Percentiles rank a stretch among this genome's conserved stretches.
phyloP scores from a whole-genome alignment of 2,329 filamentous ascomycete species.

The Apiospora malaysiana region DNA sequence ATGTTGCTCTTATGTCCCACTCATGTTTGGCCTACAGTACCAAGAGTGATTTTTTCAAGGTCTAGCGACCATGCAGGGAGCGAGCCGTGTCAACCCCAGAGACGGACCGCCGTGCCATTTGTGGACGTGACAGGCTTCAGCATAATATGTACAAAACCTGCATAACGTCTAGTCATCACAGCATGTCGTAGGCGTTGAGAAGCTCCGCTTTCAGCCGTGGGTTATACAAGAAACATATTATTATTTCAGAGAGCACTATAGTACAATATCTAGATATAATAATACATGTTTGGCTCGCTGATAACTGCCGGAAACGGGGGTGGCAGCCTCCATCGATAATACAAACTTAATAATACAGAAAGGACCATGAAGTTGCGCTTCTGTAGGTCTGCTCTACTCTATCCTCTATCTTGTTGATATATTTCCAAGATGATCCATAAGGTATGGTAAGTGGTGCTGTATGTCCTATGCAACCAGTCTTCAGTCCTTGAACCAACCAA shows the following conservation, averaged over 20 bases:
- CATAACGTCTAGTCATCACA: not conserved
- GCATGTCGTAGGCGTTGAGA: not conserved
- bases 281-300: too few species aligned
- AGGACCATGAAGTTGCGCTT: not conserved
- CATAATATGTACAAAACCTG: not conserved
- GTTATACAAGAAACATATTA: not conserved
- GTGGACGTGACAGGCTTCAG: not conserved
- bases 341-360: not conserved
- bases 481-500: not conserved
- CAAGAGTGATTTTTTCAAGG: too few species aligned
- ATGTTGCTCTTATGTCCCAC: too few species aligned
- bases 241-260: not conserved
- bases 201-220: not conserved
- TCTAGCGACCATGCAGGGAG: too few species aligned
- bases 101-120: too few species aligned
- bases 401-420: not conserved
- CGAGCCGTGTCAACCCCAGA: not conserved
- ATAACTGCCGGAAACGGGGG: not conserved
- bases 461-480: not conserved
- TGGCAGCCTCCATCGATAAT: not conserved
- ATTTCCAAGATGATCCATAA: not conserved
- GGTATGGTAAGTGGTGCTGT: not conserved
- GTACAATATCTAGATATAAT: not conserved
- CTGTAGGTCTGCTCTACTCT: not conserved
- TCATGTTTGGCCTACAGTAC: too few species aligned